Evolutionary conservation across 2,329 filamentous ascomycete genomes (phyloP).

Genomic region (Phyllosticta citrichinensis): DNA sequence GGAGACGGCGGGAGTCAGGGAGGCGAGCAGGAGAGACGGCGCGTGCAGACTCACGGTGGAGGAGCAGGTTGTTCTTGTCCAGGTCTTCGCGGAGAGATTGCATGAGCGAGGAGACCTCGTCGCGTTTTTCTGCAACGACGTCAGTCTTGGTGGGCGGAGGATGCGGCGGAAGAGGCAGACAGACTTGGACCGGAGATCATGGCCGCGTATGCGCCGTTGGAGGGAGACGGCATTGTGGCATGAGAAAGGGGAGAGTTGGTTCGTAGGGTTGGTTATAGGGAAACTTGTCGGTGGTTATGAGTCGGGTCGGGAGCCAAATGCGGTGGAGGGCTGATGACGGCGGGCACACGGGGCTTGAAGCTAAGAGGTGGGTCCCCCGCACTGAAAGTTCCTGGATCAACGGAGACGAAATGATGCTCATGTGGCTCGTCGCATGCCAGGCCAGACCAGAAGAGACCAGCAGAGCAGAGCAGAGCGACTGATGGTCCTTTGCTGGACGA

Average conservation of each 20-base stretch:
- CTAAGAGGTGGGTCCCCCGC: constrained; percentile 11
- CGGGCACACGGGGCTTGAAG: constrained; percentile 10
- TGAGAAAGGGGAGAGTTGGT: not conserved
- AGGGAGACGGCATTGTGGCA: constrained; percentile 7
- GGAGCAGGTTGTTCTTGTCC: constrained; percentile 45
- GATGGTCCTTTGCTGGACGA: not conserved
- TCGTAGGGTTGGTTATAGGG: not conserved
- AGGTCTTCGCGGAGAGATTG: constrained; percentile 53
- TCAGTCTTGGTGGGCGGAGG: not conserved
- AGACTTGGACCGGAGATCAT: constrained; percentile 8
- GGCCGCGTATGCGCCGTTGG: constrained; percentile 10
- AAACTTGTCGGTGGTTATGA: not conserved
- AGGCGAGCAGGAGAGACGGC: not conserved
- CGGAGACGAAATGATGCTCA: not conserved
- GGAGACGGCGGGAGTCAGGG: not conserved
- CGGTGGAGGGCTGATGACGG: not conserved
- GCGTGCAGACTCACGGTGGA: constrained; percentile 44
- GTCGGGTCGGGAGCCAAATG: not conserved
- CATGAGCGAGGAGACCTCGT: constrained; percentile 57
- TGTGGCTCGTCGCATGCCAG: not conserved
- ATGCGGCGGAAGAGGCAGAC: not conserved
- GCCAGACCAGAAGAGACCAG: not conserved
- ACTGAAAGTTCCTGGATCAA: constrained; percentile 2
- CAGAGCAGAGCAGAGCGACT: not conserved
- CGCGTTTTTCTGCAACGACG: constrained; percentile 48